These are phyloP conservation scores for Pseudogymnoascus sp. DNA, from an alignment of 2,329 filamentous ascomycete genomes.

Conservation along the genomic window DNA sequence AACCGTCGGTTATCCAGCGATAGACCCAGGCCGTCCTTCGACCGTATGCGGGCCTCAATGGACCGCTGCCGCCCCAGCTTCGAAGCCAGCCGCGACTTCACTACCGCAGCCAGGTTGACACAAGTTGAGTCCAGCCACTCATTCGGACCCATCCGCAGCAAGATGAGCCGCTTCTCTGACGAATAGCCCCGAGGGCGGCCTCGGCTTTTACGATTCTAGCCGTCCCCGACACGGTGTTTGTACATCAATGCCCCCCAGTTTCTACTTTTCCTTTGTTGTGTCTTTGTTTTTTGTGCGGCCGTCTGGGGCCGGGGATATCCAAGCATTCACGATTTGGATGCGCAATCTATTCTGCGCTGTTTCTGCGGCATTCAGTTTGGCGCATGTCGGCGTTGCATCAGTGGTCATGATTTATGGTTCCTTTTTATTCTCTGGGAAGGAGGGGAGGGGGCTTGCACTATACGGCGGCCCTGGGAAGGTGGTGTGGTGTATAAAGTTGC, in stretches of 20 bases:
- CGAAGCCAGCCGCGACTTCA: slow-evolving; percentile 84
- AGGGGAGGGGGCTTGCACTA: background rate
- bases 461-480: background rate
- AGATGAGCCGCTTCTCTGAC: slow-evolving; percentile 13
- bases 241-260: slow-evolving; percentile 21
- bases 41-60: slow-evolving; percentile 78
- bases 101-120: slow-evolving; percentile 74
- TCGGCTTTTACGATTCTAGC: background rate
- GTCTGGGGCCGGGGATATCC: slow-evolving; percentile 30
- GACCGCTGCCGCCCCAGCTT: slow-evolving; percentile 77
- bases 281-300: slow-evolving; percentile 31
- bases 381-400: slow-evolving; percentile 24
- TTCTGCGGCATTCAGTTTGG: slow-evolving; percentile 19
- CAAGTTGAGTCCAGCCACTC: slow-evolving; percentile 66
- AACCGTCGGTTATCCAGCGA: slow-evolving; percentile 36
- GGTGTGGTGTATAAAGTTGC: background rate
- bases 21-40: slow-evolving; percentile 72
- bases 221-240: slow-evolving; percentile 16
- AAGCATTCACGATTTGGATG: slow-evolving; percentile 40
- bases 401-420: slow-evolving; percentile 12
- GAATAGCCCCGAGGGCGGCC: background rate
- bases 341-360: slow-evolving; percentile 34
- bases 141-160: slow-evolving; percentile 20
- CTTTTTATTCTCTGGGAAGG: background rate
- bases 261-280: slow-evolving; percentile 20